A percentile compares a stretch with the other conserved stretches of the same genome.
Evolutionary conservation across 2,329 filamentous ascomycete genomes (phyloP).

Genomic region (Talaromyces sp.): DNA sequence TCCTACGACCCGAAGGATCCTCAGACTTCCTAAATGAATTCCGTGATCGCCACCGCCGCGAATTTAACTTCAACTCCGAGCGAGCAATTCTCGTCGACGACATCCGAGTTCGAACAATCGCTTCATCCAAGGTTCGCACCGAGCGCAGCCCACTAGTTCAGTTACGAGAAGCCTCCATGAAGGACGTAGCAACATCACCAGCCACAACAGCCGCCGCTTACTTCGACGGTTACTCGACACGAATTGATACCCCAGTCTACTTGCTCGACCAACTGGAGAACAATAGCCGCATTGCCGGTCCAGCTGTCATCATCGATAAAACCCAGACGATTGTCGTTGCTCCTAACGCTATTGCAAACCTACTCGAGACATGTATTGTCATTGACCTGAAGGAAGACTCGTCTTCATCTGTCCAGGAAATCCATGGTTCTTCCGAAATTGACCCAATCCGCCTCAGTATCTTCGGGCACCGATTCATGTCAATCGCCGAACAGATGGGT

Average conservation of each 20-base stretch:
- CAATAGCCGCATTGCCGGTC: constrained; percentile 55
- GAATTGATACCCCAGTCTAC: constrained; percentile 41
- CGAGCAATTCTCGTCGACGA: constrained; percentile 88
- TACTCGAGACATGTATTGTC: constrained; percentile 84
- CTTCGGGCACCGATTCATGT: constrained; percentile 62
- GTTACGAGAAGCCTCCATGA: constrained; percentile 45
- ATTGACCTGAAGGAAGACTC: constrained; percentile 73
- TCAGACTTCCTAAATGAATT: constrained; percentile 85
- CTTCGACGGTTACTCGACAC: constrained; percentile 36
- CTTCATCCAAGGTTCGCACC: constrained; percentile 62
- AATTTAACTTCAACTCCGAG: constrained; percentile 88
- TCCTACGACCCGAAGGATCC: constrained; percentile 67
- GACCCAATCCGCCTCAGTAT: constrained; percentile 59
- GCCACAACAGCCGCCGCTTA: constrained; percentile 50
- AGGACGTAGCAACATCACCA: constrained; percentile 63
- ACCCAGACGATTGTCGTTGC: constrained; percentile 87
- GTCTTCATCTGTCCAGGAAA: constrained; percentile 31
- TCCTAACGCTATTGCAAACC: constrained; percentile 72
- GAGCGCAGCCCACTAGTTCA: constrained; percentile 72
- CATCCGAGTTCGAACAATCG: constrained; percentile 83
- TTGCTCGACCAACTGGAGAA: constrained; percentile 38
- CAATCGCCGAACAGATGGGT: constrained; percentile 63
- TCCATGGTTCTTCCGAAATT: constrained; percentile 31
- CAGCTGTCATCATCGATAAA: constrained; percentile 75
- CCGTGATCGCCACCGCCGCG: constrained; percentile 80